phyloP scores from a whole-genome alignment of 441 rosid genomes.

The Erysimum pusillum region DNA sequence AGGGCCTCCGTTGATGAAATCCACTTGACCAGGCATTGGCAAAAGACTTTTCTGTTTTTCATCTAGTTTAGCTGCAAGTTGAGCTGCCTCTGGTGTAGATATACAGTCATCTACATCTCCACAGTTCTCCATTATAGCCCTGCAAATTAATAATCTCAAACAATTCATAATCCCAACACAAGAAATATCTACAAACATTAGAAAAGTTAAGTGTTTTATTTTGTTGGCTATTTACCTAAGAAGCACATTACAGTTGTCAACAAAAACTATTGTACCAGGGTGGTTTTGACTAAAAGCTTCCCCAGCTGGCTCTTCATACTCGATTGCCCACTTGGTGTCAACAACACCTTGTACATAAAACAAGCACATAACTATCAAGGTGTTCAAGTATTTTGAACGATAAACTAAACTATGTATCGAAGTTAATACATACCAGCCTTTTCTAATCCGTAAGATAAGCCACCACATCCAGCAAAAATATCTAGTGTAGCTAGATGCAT shows the following conservation, averaged over 20 bases:
- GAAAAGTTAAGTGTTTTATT: constrained; percentile 3
- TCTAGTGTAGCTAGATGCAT: constrained; percentile 70
- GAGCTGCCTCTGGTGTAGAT: constrained; percentile 79
- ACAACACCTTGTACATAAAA: constrained; percentile 63
- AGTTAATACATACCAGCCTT: constrained; percentile 58
- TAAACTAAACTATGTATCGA: background rate
- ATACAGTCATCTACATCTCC: constrained; percentile 89
- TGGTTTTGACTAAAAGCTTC: constrained; percentile 86
- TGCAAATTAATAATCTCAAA: constrained; percentile 45
- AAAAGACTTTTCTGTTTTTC: constrained; percentile 62
- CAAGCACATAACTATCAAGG: constrained; percentile 10
- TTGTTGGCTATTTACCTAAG: constrained; percentile 59
- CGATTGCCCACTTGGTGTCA: constrained; percentile 88
- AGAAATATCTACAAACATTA: background rate
- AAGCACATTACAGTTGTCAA: constrained; percentile 87
- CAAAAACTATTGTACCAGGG: constrained; percentile 70
- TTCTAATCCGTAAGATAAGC: constrained; percentile 83
- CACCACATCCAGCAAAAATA: constrained; percentile 97
- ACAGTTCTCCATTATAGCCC: constrained; percentile 81
- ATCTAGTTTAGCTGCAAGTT: constrained; percentile 62
- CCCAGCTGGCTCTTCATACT: constrained; percentile 93
- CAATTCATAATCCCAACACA: background rate
- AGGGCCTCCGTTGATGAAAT: constrained; percentile 95
- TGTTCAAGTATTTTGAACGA: constrained; percentile 1
- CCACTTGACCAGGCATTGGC: constrained; percentile 88